Evolutionary conservation across 331 rosid genomes (phyloP), one percentile per base, ranked within the genome.

Genomic region (Rosa hybrid): DNA sequence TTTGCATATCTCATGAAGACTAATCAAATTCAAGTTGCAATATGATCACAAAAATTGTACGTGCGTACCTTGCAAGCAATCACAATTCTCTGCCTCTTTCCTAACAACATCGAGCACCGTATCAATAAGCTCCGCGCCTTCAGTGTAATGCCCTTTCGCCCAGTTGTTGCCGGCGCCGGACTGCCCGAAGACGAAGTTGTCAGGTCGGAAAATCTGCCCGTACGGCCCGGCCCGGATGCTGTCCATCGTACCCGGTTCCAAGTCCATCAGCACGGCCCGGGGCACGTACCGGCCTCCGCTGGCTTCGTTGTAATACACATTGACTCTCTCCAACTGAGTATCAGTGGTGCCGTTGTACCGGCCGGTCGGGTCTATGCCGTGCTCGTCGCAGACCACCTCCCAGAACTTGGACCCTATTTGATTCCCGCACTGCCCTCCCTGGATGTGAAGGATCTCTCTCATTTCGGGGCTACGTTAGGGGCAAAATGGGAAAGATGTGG

Each of bases 361-460:
- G 1, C 91, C 91, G 20, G 81, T 78, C 0, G 88, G 87, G 56
- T 89, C 93, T 54, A 89, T 86, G 21, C 93, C 95, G 16, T 89
- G 96, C 76, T 91, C 91, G 72, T 91, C 93, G 53, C 91, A 88
- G 2, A 84, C 89, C 38, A 88, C 90, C 76, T 90, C 94, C 91
- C 94, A 90, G 82, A 90, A 89, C 86, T 89, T 91, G 4, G 91
- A 80, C 38, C 96, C 93, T 7, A 89, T 91, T 81, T 91, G 96
- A 79, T 91, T 91, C 84, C 95, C 93, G 30, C 95, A 91, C 67
- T 91, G 92, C 78, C 95, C 95, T 83, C 91, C 95, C 63, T 91
- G 95, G 23, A 91, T 89, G 86, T 89, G 95, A 34, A 89, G 93
- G 80, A 91, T 91, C 90, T 91, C 95, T 63, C 95, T 87, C 95